phyloP scores from a whole-genome alignment of 2,329 filamentous ascomycete species.

The Diaporthe capsici region DNA sequence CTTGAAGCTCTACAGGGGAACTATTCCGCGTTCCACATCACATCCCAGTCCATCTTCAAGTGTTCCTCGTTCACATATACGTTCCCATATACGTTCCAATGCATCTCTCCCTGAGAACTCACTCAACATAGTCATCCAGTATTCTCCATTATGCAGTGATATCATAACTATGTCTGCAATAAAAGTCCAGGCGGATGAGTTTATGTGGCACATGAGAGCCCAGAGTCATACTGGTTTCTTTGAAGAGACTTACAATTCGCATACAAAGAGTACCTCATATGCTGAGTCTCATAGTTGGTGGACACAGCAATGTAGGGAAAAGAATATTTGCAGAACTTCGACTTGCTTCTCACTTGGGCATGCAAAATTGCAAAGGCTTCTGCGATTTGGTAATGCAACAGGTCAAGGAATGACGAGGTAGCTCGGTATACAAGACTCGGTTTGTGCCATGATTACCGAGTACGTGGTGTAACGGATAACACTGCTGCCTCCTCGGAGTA shows the following conservation, averaged over 20 bases:
- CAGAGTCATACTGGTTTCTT: no score
- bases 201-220: no score
- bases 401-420: not conserved
- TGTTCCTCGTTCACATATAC: not conserved
- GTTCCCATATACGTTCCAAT: not conserved
- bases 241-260: no score
- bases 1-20: not conserved
- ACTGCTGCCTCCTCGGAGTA: not conserved
- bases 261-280: no score
- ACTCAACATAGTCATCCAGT: not conserved
- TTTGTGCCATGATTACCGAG: not conserved
- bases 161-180: no score
- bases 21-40: not conserved
- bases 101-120: not conserved
- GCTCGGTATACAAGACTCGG: not conserved
- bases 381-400: not conserved
- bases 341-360: no score
- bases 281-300: no score
- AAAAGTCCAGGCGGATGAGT: no score
- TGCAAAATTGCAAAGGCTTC: no score
- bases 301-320: no score
- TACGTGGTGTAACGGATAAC: not conserved
- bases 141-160: not conserved
- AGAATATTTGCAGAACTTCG: no score
- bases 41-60: not conserved